A percentile compares a stretch with the other conserved stretches of the same genome.
Evolutionary conservation across 1,284 basidiomycete genomes (phyloP).

Genomic region (Pisolithus thermaeus): DNA sequence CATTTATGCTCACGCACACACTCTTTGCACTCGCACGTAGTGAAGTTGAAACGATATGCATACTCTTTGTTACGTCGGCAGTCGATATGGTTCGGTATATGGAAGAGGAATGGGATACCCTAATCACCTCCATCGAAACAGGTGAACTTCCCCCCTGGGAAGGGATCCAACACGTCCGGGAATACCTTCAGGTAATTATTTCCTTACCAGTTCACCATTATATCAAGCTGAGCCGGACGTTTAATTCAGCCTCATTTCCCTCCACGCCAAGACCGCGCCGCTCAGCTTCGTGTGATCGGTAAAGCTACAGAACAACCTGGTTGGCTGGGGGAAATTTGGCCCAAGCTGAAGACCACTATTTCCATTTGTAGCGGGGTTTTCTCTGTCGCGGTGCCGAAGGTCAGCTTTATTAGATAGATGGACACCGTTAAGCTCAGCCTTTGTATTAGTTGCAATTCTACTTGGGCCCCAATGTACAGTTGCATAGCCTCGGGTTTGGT

Average conservation of each 20-base stretch:
- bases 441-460: constrained; percentile 1
- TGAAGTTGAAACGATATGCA: neutral
- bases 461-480: constrained; percentile 4
- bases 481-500: neutral
- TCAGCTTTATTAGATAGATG: neutral
- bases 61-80: constrained; percentile 1
- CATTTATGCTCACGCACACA: constrained; percentile 6
- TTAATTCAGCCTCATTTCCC: constrained; percentile 3
- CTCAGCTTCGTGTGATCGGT: constrained; percentile 3
- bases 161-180: neutral
- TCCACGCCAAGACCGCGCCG: constrained; percentile 2
- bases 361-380: constrained; percentile 3
- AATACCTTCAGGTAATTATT: constrained; percentile 1
- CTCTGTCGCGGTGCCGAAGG: constrained; percentile 6
- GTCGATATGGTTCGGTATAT: constrained; percentile 5
- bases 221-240: neutral
- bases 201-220: neutral
- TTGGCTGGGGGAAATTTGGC: constrained; percentile 8
- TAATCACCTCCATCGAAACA: constrained; percentile 3
- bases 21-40: constrained; percentile 7
- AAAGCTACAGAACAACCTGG: neutral
- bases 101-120: constrained; percentile 7
- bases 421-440: neutral
- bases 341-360: neutral
- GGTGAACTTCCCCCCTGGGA: constrained; percentile 4